Evolutionary conservation across 164 flowering plant genomes (phyloP).

Genomic region (Piper betle): DNA sequence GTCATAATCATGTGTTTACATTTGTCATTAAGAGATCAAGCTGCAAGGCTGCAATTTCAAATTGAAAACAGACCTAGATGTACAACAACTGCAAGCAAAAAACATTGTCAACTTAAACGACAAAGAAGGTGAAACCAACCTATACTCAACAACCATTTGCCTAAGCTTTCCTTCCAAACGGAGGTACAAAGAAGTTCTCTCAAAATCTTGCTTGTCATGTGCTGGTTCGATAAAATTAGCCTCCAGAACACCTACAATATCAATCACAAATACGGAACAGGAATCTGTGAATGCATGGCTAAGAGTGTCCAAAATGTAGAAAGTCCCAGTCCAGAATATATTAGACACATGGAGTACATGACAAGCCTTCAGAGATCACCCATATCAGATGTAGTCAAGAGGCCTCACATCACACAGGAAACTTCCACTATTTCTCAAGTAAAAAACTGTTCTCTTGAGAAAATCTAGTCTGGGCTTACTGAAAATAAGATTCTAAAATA

Average conservation of each 20-base stretch:
- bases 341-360: too few relatives aligned
- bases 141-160: constrained; percentile 68
- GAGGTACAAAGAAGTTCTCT: constrained; percentile 72
- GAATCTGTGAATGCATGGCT: not conserved
- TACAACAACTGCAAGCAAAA: not conserved
- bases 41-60: not conserved
- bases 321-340: not conserved
- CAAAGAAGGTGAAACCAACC: constrained; percentile 16
- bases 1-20: too few relatives aligned
- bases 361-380: too few relatives aligned
- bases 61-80: not conserved
- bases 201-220: constrained; percentile 98
- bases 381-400: too few relatives aligned
- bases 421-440: too few relatives aligned
- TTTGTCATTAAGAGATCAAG: too few relatives aligned
- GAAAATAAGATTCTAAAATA: too few relatives aligned
- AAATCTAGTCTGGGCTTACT: too few relatives aligned
- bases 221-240: constrained; percentile 99
- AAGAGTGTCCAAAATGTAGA: not conserved
- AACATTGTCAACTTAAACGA: not conserved
- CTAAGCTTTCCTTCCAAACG: constrained; percentile 68
- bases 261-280: not conserved
- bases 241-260: constrained; percentile 68
- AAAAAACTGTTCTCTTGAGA: too few relatives aligned
- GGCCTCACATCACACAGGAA: too few relatives aligned